Conservation (phyloP, 2,329 filamentous ascomycete species). For the Myotisia sp. region DNA sequence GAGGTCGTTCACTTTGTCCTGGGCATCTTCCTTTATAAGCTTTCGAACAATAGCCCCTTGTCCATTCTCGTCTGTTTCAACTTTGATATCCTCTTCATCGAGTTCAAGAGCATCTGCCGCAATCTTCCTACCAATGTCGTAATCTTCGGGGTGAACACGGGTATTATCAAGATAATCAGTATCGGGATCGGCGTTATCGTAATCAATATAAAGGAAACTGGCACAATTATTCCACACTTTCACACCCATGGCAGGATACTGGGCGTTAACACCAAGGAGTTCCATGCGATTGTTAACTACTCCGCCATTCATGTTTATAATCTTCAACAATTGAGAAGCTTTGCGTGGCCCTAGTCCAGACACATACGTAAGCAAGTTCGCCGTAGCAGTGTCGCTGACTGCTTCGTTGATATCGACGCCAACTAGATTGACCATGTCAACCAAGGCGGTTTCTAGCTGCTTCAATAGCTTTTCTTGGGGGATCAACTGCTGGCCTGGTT, state of each 20-base stretch:
- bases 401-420: slow-evolving; percentile 93
- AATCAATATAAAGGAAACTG: slow-evolving; percentile 84
- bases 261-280: slow-evolving; percentile 74
- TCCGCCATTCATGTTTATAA: slow-evolving; percentile 82
- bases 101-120: slow-evolving; percentile 90
- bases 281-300: slow-evolving; percentile 72
- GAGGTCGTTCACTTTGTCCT: slow-evolving; percentile 90
- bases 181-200: slow-evolving; percentile 63
- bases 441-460: slow-evolving; percentile 86
- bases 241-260: slow-evolving; percentile 68
- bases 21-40: slow-evolving; percentile 84
- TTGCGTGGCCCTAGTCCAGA: slow-evolving; percentile 87
- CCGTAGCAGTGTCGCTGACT: slow-evolving; percentile 63
- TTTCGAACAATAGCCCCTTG: slow-evolving; percentile 82
- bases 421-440: slow-evolving; percentile 95
- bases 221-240: slow-evolving; percentile 95
- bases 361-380: slow-evolving; percentile 78
- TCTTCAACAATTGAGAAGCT: slow-evolving; percentile 69
- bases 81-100: slow-evolving; percentile 95
- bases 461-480: slow-evolving; percentile 75
- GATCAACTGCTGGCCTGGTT: slow-evolving; percentile 76
- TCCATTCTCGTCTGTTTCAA: slow-evolving; percentile 80
- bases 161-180: slow-evolving; percentile 94
- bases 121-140: slow-evolving; percentile 96
- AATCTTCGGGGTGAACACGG: slow-evolving; percentile 94